These are phyloP conservation scores for Ligustrum vulgare DNA, from an alignment of 257 asterid species.

Conservation along the genomic window DNA sequence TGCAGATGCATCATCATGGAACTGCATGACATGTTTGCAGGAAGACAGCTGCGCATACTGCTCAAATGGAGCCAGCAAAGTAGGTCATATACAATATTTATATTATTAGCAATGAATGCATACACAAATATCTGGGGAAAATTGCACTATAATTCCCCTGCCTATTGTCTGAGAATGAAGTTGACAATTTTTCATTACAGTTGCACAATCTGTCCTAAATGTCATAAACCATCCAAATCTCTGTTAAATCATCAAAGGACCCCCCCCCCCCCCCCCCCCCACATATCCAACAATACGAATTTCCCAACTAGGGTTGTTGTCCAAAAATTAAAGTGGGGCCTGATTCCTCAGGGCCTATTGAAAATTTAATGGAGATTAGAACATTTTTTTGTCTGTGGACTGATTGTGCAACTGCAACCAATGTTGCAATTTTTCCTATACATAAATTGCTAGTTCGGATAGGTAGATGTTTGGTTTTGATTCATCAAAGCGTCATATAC, in stretches of 20 bases:
- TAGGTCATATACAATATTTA: slow-evolving; percentile 18
- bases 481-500: background rate
- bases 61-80: slow-evolving; percentile 35
- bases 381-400: background rate
- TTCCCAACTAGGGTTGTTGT: background rate
- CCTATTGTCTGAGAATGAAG: background rate
- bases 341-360: background rate
- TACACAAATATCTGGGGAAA: background rate
- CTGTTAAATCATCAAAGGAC: background rate
- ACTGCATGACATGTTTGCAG: slow-evolving; percentile 51
- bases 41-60: slow-evolving; percentile 46
- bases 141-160: background rate
- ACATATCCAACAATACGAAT: background rate
- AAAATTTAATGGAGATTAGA: background rate
- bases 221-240: background rate
- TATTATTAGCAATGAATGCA: background rate
- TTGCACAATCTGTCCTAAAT: background rate
- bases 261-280: background rate
- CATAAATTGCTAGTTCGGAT: background rate
- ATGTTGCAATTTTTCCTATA: no score
- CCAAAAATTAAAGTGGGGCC: background rate
- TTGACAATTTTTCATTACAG: background rate
- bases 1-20: slow-evolving; percentile 43
- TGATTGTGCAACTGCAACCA: background rate
- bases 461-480: background rate